A percentile compares a stretch with the other conserved stretches of the same genome.
These are phyloP conservation scores for Chlamydomonas applanata DNA, from an alignment of 139 green algal genomes.

Conservation along the genomic window DNA sequence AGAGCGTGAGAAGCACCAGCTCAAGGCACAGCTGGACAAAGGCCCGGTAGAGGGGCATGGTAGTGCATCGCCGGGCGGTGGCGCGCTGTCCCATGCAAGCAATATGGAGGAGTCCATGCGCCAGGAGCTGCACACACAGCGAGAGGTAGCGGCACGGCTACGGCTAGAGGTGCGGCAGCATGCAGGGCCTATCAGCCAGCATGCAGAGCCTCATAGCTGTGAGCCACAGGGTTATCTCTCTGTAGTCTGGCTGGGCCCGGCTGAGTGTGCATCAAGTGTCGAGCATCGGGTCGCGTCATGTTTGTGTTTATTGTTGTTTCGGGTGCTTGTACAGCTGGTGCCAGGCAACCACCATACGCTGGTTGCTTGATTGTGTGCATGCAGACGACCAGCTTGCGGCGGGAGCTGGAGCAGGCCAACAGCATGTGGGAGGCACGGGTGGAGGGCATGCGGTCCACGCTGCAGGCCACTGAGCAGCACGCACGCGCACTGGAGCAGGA, in stretches of 20 bases:
- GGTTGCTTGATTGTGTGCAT: not conserved
- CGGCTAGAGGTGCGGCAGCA: slow-evolving; percentile 49
- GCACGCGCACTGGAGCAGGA: slow-evolving; percentile 50
- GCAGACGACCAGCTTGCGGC: slow-evolving; percentile 4
- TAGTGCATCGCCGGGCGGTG: not conserved
- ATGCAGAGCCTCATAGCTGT: too few species aligned
- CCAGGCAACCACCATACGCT: too few species aligned
- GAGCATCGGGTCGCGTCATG: too few species aligned
- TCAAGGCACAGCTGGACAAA: slow-evolving; percentile 47
- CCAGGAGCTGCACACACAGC: slow-evolving; percentile 58
- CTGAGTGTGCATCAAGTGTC: too few species aligned
- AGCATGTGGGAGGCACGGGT: slow-evolving; percentile 41
- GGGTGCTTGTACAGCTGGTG: too few species aligned
- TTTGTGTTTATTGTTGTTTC: too few species aligned
- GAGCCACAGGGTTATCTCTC: too few species aligned
- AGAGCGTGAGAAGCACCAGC: slow-evolving; percentile 68
- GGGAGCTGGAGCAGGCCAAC: slow-evolving; percentile 29
- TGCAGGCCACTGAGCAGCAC: slow-evolving; percentile 62
- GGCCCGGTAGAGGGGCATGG: not conserved
- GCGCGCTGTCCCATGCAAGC: not conserved
- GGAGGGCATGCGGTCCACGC: slow-evolving; percentile 42
- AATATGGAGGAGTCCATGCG: slow-evolving; percentile 61
- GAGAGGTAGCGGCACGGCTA: slow-evolving; percentile 51
- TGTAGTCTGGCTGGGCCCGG: too few species aligned
- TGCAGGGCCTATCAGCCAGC: too few species aligned